Percentiles rank a stretch among this genome's conserved stretches.
Evolutionary conservation across 2,329 filamentous ascomycete species (phyloP).

Genomic region (Aureobasidium lini): DNA sequence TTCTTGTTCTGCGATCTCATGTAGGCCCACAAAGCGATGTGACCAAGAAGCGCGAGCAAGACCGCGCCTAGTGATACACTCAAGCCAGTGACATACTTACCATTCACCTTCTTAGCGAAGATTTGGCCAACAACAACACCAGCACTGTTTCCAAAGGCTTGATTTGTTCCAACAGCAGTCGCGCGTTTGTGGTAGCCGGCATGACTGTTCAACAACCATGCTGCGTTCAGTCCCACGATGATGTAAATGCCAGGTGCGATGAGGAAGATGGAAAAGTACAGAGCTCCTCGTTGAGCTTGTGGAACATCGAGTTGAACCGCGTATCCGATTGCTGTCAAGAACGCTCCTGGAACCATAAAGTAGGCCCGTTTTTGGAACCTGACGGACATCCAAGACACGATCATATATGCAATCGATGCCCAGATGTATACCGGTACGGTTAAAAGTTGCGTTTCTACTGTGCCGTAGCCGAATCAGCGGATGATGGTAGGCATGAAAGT

Average conservation of each 20-base stretch:
- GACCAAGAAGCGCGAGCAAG: slow-evolving; percentile 30
- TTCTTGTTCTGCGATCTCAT: neutral
- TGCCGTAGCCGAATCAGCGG: slow-evolving; percentile 58
- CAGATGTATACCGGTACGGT: slow-evolving; percentile 72
- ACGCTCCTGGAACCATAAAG: slow-evolving; percentile 55
- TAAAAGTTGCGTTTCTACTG: slow-evolving; percentile 62
- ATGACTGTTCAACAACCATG: slow-evolving; percentile 58
- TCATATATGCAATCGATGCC: slow-evolving; percentile 62
- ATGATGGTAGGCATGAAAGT: slow-evolving; percentile 78
- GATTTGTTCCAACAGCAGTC: slow-evolving; percentile 61
- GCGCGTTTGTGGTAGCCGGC: slow-evolving; percentile 71
- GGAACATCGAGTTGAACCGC: slow-evolving; percentile 52
- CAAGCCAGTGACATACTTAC: slow-evolving; percentile 45
- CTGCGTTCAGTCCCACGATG: slow-evolving; percentile 46
- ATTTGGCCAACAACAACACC: slow-evolving; percentile 56
- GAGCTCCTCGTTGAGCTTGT: slow-evolving; percentile 51
- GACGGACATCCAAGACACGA: slow-evolving; percentile 60
- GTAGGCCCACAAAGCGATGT: slow-evolving; percentile 16
- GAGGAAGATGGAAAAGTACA: slow-evolving; percentile 71
- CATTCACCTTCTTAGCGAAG: slow-evolving; percentile 38
- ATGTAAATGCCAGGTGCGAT: slow-evolving; percentile 66
- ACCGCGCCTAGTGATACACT: slow-evolving; percentile 46
- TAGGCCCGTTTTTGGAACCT: slow-evolving; percentile 57
- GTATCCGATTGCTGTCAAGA: slow-evolving; percentile 46
- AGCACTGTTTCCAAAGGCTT: slow-evolving; percentile 61